phyloP scores from a whole-genome alignment of 139 green algal genomes.

The Raphidocelis subcapitata region DNA sequence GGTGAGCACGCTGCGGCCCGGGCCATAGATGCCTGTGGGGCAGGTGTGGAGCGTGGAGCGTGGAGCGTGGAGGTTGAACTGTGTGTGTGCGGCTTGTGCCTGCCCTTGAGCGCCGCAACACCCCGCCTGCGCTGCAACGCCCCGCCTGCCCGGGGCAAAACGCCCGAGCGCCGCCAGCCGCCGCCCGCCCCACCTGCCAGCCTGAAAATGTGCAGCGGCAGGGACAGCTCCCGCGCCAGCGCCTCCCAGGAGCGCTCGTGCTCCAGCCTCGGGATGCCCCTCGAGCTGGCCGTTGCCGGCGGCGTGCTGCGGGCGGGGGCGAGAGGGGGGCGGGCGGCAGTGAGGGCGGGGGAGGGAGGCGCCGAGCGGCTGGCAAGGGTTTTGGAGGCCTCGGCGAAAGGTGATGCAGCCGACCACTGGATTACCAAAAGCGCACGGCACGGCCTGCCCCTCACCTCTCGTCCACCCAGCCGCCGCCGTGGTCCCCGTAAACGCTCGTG shows the following conservation, averaged over 20 bases:
- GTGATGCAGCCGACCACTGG: background rate
- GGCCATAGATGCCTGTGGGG: constrained; percentile 70
- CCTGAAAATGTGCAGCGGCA: constrained; percentile 69
- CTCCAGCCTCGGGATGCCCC: constrained; percentile 34
- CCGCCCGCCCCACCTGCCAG: constrained; percentile 41
- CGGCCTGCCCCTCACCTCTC: constrained; percentile 41
- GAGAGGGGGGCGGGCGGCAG: background rate
- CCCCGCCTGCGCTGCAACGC: too few species aligned
- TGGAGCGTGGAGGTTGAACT: background rate
- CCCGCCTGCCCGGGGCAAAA: background rate
- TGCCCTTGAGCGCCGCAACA: background rate
- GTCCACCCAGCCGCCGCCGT: constrained; percentile 65
- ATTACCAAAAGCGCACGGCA: background rate
- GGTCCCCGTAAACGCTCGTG: constrained; percentile 71
- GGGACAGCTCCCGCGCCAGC: constrained; percentile 30
- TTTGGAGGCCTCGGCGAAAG: background rate
- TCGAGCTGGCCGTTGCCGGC: constrained; percentile 13
- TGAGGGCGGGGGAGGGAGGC: background rate
- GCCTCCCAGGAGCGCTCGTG: constrained; percentile 60
- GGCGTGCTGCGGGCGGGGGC: constrained; percentile 3
- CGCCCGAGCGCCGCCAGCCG: background rate
- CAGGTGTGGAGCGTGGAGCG: background rate
- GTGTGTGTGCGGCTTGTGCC: background rate
- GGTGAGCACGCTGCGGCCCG: constrained; percentile 59
- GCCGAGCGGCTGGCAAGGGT: background rate